Conservation (phyloP, 2,329 filamentous ascomycete genomes). For the Geosmithia morbida region DNA sequence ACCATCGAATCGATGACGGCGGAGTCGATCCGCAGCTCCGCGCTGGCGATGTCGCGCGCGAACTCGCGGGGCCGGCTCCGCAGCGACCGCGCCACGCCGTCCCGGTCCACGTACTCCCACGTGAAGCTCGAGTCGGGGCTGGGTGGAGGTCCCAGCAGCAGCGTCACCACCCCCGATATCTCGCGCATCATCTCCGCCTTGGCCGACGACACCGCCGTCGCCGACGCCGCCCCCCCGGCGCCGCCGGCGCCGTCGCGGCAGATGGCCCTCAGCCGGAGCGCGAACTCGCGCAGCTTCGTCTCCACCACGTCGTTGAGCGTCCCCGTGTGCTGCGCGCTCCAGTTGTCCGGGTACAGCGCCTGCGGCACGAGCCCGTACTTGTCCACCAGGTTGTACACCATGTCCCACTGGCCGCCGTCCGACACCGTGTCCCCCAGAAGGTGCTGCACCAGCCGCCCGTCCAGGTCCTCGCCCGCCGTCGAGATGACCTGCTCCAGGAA, state of each 20-base stretch:
- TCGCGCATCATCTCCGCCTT: conserved; percentile 70
- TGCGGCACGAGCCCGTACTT: conserved; percentile 88
- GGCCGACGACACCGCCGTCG: conserved; percentile 25
- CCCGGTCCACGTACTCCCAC: conserved; percentile 66
- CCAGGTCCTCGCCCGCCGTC: conserved; percentile 55
- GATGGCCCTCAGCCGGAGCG: conserved; percentile 53
- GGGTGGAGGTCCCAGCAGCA: conserved; percentile 71
- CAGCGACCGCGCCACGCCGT: conserved; percentile 48
- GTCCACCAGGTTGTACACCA: conserved; percentile 71
- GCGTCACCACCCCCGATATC: conserved; percentile 66
- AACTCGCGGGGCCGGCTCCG: conserved; percentile 56
- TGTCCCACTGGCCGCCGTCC: conserved; percentile 86
- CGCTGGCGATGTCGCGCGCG: conserved; percentile 49
- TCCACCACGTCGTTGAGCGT: conserved; percentile 63
- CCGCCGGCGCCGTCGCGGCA: conserved; percentile 15
- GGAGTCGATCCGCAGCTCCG: conserved; percentile 27
- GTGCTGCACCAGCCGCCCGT: conserved; percentile 57
- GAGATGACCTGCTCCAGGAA: conserved; percentile 76
- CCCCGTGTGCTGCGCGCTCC: conserved; percentile 58
- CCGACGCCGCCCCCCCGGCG: no score
- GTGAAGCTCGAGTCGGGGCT: conserved; percentile 52
- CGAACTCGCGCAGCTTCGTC: conserved; percentile 77
- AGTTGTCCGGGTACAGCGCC: conserved; percentile 66
- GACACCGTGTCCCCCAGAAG: conserved; percentile 54
- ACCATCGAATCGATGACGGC: conserved; percentile 55